Base-by-base conservation (phyloP, 2,329 filamentous ascomycete species). In the Aquanectria penicillioides region DNA sequence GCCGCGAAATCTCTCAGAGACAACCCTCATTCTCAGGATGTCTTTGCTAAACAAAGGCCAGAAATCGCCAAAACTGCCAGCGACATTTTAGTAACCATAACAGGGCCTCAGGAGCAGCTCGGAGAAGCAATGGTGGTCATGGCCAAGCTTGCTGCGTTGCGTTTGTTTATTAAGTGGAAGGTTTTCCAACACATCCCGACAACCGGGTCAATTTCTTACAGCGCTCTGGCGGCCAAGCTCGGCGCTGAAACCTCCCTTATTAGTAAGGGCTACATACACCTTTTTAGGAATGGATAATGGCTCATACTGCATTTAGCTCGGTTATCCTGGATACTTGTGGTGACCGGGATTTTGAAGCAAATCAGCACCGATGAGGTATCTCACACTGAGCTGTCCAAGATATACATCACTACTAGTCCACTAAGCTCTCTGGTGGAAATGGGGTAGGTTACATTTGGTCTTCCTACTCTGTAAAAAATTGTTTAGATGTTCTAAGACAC, bases 111-210 rank as follows among this genome's bases (percentile, higher is more conserved):
- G 26, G 47, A 40, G 18, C 26, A 26, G 18, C 12, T 56, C 15
- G 23, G 43, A 10, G 22, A 33, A 6, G 31, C 52, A 1, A 49
- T 49, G 52, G 12, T 43, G 13, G 12, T 5, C 13, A 43, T 56
- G 7, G 43, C 31, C 7, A 15, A 49, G 28, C 29, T 56, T 15
- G 31, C 52, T 5, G 36, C 52, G 12, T n/a, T 56, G 1, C 52
- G 52, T 36, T 22, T 56, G 1, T 49, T 56, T 15, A 40, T 56
- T 18, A 47, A 56, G 5, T 56, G 52, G 52, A 43, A 43, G 4
- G 52, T 40, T 15, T 56, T 56, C 9, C 36, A 56, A 15, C 43
- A 37, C 6, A 49, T 56, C 5, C 36, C 28, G 6, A 9, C 15
- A 15, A 20, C n/a, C 2, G 37, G 43, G 3, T 26, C 44, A 0